Evolutionary conservation across 805 yeast genomes (phyloP), one percentile per base, ranked within the genome.

Genomic region (Torulaspora franciscae): DNA sequence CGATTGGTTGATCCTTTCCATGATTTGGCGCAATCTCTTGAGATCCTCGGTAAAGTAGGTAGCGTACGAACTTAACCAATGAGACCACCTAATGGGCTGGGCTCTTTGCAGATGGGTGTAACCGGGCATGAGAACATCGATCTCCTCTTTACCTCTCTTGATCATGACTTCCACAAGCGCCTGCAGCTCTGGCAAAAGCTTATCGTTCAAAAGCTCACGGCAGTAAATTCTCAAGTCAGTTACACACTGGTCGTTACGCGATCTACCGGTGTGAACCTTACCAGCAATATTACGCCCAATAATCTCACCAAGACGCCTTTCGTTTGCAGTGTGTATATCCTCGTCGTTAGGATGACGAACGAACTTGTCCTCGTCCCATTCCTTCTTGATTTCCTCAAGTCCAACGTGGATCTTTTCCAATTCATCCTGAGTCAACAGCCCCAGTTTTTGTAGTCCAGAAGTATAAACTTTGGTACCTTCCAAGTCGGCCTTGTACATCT

Each of bases 21-120:
- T 76, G 43, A 93, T 75, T 68, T 95, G 93, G 52, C 76, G 69
- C 55, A 93, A 75, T 64, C 99, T 79, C 64, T 85, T 80, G 69
- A 84, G 81, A 65, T 93, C 99, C 62, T 89, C 89, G 7, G 90
- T 79, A 67, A 93, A 83, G 64, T 90, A 93, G 2, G 99, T 91
- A 30, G 96, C 97, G 61, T 93, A 91, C 64, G 88, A 81, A 55
- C 91, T 80, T 54, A 93, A 74, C 96, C 97, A 91, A 66, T 93
- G 99, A 1, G 97, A 75, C 99, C 99, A 93, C 70, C 99, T 80
- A 61, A 93, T 93, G n/a, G 99, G 99, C 70, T 90, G 99, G 1
- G 98, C 98, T 66, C 96, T 85, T 74, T 93, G 99, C 64, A 93
- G 73, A 71, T 93, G 99, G 10, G 99, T 93, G 72, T 93, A 93